Conservation (phyloP, 23 red algal species). For the Chondrus crispus region DNA sequence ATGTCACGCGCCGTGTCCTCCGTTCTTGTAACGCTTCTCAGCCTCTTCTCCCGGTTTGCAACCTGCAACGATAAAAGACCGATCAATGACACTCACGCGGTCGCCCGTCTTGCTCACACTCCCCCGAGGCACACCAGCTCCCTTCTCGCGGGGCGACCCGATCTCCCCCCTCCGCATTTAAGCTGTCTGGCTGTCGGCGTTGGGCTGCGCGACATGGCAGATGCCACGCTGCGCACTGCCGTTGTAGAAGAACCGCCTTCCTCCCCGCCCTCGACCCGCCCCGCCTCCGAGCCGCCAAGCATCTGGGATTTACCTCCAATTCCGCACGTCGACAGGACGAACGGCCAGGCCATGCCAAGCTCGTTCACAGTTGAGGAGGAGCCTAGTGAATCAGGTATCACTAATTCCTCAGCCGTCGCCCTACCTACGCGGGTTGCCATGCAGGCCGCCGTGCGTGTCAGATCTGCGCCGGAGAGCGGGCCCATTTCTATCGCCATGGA, state of each 20-base stretch:
- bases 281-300: conserved; percentile 4
- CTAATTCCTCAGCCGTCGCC: conserved; percentile 22
- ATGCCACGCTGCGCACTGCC: conserved; percentile 37
- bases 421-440: background rate
- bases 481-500: conserved; percentile 57
- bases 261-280: background rate
- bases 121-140: too few relatives aligned
- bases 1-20: too few relatives aligned
- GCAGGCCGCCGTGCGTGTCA: conserved; percentile 1
- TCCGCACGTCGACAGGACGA: conserved; percentile 16
- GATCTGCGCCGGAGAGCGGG: conserved; percentile 26
- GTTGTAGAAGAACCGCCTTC: conserved; percentile 50
- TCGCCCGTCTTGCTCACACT: too few relatives aligned
- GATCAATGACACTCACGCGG: too few relatives aligned
- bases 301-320: conserved; percentile 50
- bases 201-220: background rate
- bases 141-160: too few relatives aligned
- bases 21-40: too few relatives aligned
- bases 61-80: too few relatives aligned
- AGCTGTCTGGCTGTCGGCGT: too few relatives aligned
- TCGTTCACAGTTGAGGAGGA: conserved; percentile 52
- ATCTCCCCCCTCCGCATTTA: too few relatives aligned
- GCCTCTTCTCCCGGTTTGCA: too few relatives aligned
- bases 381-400: background rate
- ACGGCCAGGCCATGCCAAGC: too few relatives aligned